Base-by-base conservation (phyloP, 148 eudicot species). In the Oxyria digyna region DNA sequence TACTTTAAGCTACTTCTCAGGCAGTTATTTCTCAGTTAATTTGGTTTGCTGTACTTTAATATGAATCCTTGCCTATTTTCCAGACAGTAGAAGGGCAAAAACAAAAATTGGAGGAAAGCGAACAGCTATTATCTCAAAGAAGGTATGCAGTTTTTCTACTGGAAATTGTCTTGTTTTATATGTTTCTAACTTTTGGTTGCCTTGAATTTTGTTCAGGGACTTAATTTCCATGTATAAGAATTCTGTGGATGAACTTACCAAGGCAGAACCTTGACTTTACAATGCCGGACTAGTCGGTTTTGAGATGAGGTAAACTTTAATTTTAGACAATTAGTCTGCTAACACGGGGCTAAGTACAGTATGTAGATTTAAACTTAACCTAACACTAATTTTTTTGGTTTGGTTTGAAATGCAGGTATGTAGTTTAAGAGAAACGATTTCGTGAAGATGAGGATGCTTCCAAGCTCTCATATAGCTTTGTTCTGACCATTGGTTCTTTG, bases 41-140 rank as follows among this genome's bases (percentile, higher is more conserved):
- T 31, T 2, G 14, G 32, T 63, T 9, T 63, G 5, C 6, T 63
- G 17, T 18, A n/a, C 68, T 66, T 5, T 35, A 37, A 24, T 18
- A 43, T 66, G 38, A 18, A n/a, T 38, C 20, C 68, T 66, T 37
- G 68, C 20, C 27, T 18, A 18, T 37, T 66, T 59, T 37, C 35
- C 68, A 66, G 46, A 66, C 96, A 68, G 91, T 93, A 33, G 98
- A 90, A 69, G 95, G 85, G 43, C 92, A 90, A 75, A 93, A 90
- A 76, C 83, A 50, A 64, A 86, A 76, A 75, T 67, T 89, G 70
- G 96, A 87, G 76, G 92, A 90, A 81, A 82, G 84, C 8, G 86
- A 85, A 62, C 86, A 73, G 17, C 45, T 90, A 79, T 80, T 90
- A 35, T 78, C 80, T 70, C 87, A 87, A 73, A 76, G 97, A 72